phyloP scores from a whole-genome alignment of 768 basidiomycete genomes.

The Amanita molliuscula region DNA sequence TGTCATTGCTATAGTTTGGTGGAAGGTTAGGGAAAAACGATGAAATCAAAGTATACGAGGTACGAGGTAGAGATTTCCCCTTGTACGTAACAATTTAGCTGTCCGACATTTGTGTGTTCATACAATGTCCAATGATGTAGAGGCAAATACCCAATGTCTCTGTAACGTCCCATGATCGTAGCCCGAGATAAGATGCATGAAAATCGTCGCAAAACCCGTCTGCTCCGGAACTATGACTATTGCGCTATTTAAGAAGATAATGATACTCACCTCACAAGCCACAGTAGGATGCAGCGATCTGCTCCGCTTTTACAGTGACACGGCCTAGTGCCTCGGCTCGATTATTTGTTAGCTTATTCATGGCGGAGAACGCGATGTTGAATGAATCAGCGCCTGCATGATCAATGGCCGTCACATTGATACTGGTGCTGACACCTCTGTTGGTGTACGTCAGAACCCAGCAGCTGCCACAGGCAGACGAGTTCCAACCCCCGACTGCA shows the following conservation, averaged over 20 bases:
- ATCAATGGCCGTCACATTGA: constrained; percentile 32
- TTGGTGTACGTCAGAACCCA: constrained; percentile 32
- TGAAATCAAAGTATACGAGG: constrained; percentile 17
- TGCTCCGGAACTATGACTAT: background rate
- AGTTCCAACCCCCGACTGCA: constrained; percentile 29
- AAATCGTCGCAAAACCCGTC: background rate
- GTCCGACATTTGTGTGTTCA: no score
- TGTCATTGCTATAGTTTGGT: constrained; percentile 72
- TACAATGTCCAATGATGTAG: no score
- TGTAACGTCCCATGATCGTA: no score
- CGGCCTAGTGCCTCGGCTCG: constrained; percentile 37
- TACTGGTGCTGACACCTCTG: constrained; percentile 9
- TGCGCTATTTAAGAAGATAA: background rate
- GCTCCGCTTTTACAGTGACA: constrained; percentile 29
- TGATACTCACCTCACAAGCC: constrained; percentile 25
- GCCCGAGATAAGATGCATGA: background rate
- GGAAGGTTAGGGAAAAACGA: constrained; percentile 66
- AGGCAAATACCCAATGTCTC: no score
- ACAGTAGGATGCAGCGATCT: constrained; percentile 38
- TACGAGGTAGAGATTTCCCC: no score
- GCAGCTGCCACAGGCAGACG: constrained; percentile 33
- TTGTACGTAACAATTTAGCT: no score
- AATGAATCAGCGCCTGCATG: constrained; percentile 22
- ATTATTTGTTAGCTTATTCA: constrained; percentile 41
- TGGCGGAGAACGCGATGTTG: constrained; percentile 37